These are phyloP conservation scores for Erythrophleum ivorense DNA, from an alignment of 331 rosid genomes.

Conservation along the genomic window DNA sequence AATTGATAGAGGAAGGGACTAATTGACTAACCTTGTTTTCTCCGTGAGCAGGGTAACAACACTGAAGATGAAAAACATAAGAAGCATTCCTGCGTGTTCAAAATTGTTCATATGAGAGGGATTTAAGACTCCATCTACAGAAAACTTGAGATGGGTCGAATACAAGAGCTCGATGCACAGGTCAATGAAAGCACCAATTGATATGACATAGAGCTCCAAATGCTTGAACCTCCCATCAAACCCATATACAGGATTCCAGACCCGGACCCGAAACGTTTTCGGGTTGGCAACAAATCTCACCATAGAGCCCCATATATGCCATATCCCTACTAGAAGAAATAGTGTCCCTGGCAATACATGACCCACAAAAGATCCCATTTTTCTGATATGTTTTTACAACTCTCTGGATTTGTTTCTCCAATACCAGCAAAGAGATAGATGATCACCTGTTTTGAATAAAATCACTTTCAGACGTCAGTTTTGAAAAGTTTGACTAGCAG, in stretches of 20 bases:
- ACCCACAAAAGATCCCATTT: slow-evolving; percentile 96
- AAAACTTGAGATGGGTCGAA: slow-evolving; percentile 83
- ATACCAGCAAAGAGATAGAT: slow-evolving; percentile 29
- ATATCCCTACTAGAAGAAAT: slow-evolving; percentile 80
- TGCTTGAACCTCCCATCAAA: slow-evolving; percentile 81
- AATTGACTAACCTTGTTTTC: slow-evolving; percentile 69
- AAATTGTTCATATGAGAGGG: slow-evolving; percentile 94
- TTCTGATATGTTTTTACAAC: slow-evolving; percentile 23
- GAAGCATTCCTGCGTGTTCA: slow-evolving; percentile 98
- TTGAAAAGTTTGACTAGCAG: slow-evolving; percentile 37
- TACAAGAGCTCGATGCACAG: slow-evolving; percentile 91
- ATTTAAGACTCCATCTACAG: slow-evolving; percentile 76
- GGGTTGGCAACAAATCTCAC: slow-evolving; percentile 67
- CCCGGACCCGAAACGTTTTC: slow-evolving; percentile 58
- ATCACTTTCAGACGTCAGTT: slow-evolving; percentile 32
- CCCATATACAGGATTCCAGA: slow-evolving; percentile 84
- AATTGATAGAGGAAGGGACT: not conserved
- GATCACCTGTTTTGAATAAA: slow-evolving; percentile 39
- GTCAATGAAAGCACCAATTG: slow-evolving; percentile 83
- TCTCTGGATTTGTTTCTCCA: slow-evolving; percentile 33
- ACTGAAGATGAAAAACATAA: slow-evolving; percentile 92
- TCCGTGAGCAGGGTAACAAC: slow-evolving; percentile 63
- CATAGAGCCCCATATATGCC: slow-evolving; percentile 90
- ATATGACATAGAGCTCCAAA: slow-evolving; percentile 82
- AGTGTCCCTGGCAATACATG: slow-evolving; percentile 93